A percentile compares a stretch with the other conserved stretches of the same genome.
Conservation (phyloP, 495 filamentous ascomycete species). For the Neurospora sp. region DNA sequence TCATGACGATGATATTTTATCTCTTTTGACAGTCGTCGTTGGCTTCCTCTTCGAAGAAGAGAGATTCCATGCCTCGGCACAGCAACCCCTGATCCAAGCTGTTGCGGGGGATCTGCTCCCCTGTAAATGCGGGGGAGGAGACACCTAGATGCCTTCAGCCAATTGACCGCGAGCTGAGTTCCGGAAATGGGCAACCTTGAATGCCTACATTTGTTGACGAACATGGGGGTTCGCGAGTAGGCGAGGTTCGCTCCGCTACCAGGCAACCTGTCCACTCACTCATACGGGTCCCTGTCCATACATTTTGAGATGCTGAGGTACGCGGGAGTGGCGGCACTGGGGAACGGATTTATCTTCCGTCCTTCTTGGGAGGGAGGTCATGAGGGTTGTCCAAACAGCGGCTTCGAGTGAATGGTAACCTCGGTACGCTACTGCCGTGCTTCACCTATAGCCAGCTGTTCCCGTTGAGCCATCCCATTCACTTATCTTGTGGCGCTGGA, state of each 20-base stretch:
- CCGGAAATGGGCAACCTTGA: not conserved
- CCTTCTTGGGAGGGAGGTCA: not conserved
- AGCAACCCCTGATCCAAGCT: not conserved
- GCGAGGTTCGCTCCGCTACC: not conserved
- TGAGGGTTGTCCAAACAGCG: not conserved
- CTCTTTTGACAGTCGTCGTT: not conserved
- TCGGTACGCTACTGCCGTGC: not conserved
- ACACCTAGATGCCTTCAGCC: not conserved
- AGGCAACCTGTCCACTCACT: not conserved
- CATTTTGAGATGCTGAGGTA: not conserved
- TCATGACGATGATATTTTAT: not conserved
- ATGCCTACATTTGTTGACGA: not conserved
- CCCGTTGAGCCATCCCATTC: not conserved
- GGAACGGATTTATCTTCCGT: not conserved
- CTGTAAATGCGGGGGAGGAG: slow-evolving; percentile 11
- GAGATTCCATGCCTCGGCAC: slow-evolving; percentile 8
- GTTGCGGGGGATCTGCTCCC: slow-evolving; percentile 9
- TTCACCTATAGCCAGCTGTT: not conserved
- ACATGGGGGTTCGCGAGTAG: not conserved
- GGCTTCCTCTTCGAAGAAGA: not conserved
- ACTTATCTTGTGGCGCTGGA: not conserved
- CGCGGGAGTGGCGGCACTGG: not conserved
- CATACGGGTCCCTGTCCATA: not conserved
- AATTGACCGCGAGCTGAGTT: slow-evolving; percentile 3
- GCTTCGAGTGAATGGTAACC: not conserved